Evolutionary conservation across 495 filamentous ascomycete species (phyloP).

Genomic region (Neurospora tetraspora): DNA sequence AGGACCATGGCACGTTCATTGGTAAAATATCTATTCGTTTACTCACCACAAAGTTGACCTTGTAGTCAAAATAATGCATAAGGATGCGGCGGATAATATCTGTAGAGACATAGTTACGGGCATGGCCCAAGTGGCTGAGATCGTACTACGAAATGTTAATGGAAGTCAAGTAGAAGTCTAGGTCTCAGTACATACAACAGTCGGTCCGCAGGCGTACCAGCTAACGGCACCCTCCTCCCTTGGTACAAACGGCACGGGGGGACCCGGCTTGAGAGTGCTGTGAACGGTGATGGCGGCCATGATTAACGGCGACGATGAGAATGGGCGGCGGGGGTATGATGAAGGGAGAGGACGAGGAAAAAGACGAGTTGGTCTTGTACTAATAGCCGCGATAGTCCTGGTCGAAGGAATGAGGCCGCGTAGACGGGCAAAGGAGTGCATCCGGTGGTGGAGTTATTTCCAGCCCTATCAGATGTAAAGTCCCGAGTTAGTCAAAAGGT

Average conservation of each 20-base stretch:
- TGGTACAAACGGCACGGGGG: constrained; percentile 67
- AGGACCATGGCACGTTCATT: neutral
- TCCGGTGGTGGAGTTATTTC: constrained; percentile 6
- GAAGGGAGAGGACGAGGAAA: neutral
- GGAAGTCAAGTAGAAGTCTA: neutral
- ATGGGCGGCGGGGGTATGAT: neutral
- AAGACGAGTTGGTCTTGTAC: constrained; percentile 6
- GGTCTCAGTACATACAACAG: constrained; percentile 27
- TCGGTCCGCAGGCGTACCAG: constrained; percentile 91
- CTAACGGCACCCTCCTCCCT: constrained; percentile 62
- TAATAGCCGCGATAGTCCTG: neutral
- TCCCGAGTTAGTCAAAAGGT: neutral
- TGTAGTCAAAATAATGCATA: constrained; percentile 73
- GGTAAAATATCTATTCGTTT: neutral
- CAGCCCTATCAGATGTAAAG: neutral
- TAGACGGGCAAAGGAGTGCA: constrained; percentile 14
- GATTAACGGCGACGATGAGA: constrained; percentile 1
- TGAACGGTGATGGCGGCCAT: constrained; percentile 53
- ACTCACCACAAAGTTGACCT: constrained; percentile 66
- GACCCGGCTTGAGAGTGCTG: constrained; percentile 65
- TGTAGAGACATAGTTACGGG: constrained; percentile 86
- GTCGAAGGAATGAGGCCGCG: constrained; percentile 4
- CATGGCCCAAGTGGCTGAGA: constrained; percentile 26
- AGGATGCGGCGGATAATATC: constrained; percentile 88
- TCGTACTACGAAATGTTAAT: neutral